Evolutionary conservation across 768 basidiomycete genomes (phyloP).

Genomic region (Saitozyma sp.): DNA sequence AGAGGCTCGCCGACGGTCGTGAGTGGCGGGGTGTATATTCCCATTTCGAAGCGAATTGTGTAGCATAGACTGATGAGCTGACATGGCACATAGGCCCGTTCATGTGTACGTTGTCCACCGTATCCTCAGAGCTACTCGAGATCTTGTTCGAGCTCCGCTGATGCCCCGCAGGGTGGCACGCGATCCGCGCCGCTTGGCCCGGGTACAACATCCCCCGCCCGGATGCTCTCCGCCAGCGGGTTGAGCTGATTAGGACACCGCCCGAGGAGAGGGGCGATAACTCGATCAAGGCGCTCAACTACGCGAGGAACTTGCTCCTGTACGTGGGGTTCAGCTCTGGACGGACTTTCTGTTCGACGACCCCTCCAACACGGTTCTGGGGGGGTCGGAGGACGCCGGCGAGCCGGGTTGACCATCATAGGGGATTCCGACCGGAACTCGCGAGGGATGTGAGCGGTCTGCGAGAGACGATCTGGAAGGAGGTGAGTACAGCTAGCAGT

Average conservation of each 20-base stretch:
- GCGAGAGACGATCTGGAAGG: conserved; percentile 50
- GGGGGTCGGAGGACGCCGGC: no score
- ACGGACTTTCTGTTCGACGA: background rate
- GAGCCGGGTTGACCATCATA: conserved; percentile 8
- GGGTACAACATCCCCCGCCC: conserved; percentile 41
- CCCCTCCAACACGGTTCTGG: background rate
- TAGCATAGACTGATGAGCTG: background rate
- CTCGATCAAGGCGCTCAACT: conserved; percentile 47
- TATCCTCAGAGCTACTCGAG: background rate
- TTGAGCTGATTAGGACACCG: conserved; percentile 27
- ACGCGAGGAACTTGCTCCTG: conserved; percentile 45
- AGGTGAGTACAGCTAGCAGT: conserved; percentile 29
- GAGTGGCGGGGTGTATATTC: conserved; percentile 9
- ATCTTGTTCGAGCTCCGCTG: background rate
- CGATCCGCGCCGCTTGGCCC: conserved; percentile 50
- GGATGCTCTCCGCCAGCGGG: conserved; percentile 36
- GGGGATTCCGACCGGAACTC: conserved; percentile 49
- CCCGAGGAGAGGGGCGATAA: conserved; percentile 36
- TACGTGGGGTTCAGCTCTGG: conserved; percentile 14
- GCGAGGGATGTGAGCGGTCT: conserved; percentile 43
- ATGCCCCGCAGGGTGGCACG: conserved; percentile 46
- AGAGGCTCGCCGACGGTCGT: conserved; percentile 44
- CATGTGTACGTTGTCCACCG: conserved; percentile 35
- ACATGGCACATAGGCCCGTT: conserved; percentile 32
- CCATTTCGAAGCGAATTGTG: background rate